A percentile compares a stretch with the other conserved stretches of the same genome.
phyloP scores from a whole-genome alignment of 208 protist genomes.

The Trypanosoma rangeli region DNA sequence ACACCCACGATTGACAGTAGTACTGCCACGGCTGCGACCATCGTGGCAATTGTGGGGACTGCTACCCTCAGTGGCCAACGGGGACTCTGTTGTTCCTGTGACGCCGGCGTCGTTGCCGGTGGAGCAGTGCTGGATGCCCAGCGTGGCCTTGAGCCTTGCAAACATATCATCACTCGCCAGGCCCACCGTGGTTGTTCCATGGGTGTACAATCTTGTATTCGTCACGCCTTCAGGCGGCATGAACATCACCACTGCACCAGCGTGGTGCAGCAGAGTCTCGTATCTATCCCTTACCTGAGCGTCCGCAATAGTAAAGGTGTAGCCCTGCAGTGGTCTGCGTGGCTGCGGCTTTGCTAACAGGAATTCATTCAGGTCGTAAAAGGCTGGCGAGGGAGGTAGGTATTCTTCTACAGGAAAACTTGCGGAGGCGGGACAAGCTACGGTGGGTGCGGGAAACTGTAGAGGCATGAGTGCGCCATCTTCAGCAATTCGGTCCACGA shows the following conservation, averaged over 20 bases:
- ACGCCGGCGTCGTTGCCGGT: background rate
- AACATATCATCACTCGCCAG: slow-evolving; percentile 21
- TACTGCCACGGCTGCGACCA: background rate
- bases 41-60: background rate
- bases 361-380: slow-evolving; percentile 60
- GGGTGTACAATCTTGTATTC: slow-evolving; percentile 7
- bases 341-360: slow-evolving; percentile 35
- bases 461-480: slow-evolving; percentile 33
- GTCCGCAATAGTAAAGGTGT: slow-evolving; percentile 53
- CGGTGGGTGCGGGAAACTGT: slow-evolving; percentile 43
- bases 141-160: background rate
- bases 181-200: background rate
- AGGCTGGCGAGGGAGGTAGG: slow-evolving; percentile 47
- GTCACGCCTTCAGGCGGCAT: slow-evolving; percentile 22
- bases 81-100: background rate
- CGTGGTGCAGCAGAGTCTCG: slow-evolving; percentile 31
- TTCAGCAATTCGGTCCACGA: slow-evolving; percentile 33
- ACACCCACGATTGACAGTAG: background rate
- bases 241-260: slow-evolving; percentile 36
- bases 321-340: slow-evolving; percentile 34
- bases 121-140: background rate
- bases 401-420: slow-evolving; percentile 53
- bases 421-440: slow-evolving; percentile 36
- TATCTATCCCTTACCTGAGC: slow-evolving; percentile 25
- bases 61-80: background rate